These are phyloP conservation scores for Psilocybe sp. DNA, from an alignment of 768 basidiomycete genomes.

Conservation along the genomic window DNA sequence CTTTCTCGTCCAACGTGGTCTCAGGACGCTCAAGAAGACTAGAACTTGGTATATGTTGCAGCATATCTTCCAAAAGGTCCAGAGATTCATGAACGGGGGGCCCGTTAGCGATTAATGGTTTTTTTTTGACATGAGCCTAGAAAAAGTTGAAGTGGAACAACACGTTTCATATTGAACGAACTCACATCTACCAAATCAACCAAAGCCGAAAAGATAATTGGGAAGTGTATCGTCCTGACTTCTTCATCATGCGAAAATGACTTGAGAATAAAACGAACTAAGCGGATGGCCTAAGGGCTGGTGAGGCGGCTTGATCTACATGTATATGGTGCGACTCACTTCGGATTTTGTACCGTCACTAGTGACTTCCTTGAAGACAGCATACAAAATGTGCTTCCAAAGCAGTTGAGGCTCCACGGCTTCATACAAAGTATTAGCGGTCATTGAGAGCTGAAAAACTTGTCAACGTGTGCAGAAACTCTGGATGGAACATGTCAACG, in stretches of 20 bases:
- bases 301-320: neutral
- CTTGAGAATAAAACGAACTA: slow-evolving; percentile 70
- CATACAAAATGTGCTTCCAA: slow-evolving; percentile 73
- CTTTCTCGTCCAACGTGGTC: slow-evolving; percentile 34
- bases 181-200: slow-evolving; percentile 64
- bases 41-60: slow-evolving; percentile 47
- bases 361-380: slow-evolving; percentile 53
- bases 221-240: slow-evolving; percentile 74
- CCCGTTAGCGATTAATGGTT: slow-evolving; percentile 31
- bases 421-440: slow-evolving; percentile 87
- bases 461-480: neutral
- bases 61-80: slow-evolving; percentile 50
- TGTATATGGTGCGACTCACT: slow-evolving; percentile 31
- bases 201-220: slow-evolving; percentile 70
- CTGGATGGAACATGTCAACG: slow-evolving; percentile 13
- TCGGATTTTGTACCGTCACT: slow-evolving; percentile 42
- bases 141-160: slow-evolving; percentile 22
- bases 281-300: slow-evolving; percentile 54
- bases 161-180: neutral
- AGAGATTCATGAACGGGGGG: slow-evolving; percentile 39
- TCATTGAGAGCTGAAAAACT: slow-evolving; percentile 60
- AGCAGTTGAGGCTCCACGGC: slow-evolving; percentile 86
- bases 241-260: slow-evolving; percentile 90
- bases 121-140: slow-evolving; percentile 30
- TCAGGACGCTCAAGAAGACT: slow-evolving; percentile 51